A percentile compares a stretch with the other conserved stretches of the same genome.
These are phyloP conservation scores for Cystoderma amianthinum DNA, from an alignment of 768 basidiomycete species.

Conservation along the genomic window DNA sequence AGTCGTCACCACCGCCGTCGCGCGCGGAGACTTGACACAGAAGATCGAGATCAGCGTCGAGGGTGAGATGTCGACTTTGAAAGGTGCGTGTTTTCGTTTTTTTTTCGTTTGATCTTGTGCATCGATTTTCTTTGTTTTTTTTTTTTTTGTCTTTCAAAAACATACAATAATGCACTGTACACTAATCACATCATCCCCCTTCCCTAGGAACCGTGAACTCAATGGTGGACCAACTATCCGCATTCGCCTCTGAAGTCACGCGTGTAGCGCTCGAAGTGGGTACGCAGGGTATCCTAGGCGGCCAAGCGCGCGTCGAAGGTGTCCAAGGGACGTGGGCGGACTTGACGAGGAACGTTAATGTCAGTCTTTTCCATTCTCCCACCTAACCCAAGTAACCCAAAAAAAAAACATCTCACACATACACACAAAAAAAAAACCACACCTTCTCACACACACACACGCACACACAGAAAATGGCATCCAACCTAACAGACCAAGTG, in stretches of 20 bases:
- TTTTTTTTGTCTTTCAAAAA: too few species aligned
- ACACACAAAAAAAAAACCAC: too few species aligned
- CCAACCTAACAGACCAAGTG: slow-evolving; percentile 80
- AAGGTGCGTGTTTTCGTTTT: slow-evolving; percentile 23
- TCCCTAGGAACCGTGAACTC: slow-evolving; percentile 67
- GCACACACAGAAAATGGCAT: slow-evolving; percentile 69
- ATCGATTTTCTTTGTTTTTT: neutral
- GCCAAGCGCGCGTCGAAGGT: slow-evolving; percentile 85
- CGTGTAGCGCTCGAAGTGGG: slow-evolving; percentile 86
- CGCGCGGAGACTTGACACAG: slow-evolving; percentile 84
- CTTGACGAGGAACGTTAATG: slow-evolving; percentile 86
- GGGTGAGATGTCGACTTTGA: slow-evolving; percentile 80
- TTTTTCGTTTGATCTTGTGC: neutral
- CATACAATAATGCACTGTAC: too few species aligned
- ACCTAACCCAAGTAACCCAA: too few species aligned
- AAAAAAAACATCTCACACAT: too few species aligned
- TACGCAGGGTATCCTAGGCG: slow-evolving; percentile 85
- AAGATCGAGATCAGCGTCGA: slow-evolving; percentile 90
- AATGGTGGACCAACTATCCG: slow-evolving; percentile 90
- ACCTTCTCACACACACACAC: slow-evolving; percentile 16
- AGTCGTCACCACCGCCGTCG: slow-evolving; percentile 83
- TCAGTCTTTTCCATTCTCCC: too few species aligned
- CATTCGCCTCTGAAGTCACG: slow-evolving; percentile 79
- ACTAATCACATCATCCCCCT: too few species aligned
- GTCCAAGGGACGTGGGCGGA: slow-evolving; percentile 94